These are phyloP conservation scores for Candolleomyces eurysporus DNA, from an alignment of 768 basidiomycete genomes.

Conservation along the genomic window DNA sequence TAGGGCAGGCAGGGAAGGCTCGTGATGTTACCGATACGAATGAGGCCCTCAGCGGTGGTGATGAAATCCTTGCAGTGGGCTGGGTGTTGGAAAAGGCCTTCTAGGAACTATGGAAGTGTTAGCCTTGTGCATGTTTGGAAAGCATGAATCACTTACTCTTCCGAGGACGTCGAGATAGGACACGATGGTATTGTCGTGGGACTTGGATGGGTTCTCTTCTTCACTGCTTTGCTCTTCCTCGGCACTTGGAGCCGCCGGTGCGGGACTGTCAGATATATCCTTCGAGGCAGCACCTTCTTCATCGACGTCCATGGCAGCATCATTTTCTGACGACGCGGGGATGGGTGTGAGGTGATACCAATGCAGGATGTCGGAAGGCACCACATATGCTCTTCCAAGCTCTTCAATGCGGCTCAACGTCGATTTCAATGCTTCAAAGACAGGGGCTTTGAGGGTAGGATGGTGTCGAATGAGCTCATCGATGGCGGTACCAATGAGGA, in stretches of 20 bases:
- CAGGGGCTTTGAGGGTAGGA: slow-evolving; percentile 75
- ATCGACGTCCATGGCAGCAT: slow-evolving; percentile 53
- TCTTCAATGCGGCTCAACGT: slow-evolving; percentile 74
- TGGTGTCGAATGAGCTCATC: slow-evolving; percentile 98
- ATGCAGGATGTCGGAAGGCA: slow-evolving; percentile 56
- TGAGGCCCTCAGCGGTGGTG: slow-evolving; percentile 65
- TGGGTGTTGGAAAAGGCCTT: slow-evolving; percentile 91
- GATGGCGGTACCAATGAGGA: slow-evolving; percentile 82
- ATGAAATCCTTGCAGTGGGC: slow-evolving; percentile 92
- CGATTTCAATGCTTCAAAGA: slow-evolving; percentile 74
- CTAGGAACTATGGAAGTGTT: slow-evolving; percentile 66
- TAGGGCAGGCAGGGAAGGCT: slow-evolving; percentile 85
- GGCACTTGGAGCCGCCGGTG: slow-evolving; percentile 8
- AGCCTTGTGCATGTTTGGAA: background rate
- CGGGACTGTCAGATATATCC: slow-evolving; percentile 4
- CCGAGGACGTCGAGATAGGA: slow-evolving; percentile 79
- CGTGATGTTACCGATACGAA: slow-evolving; percentile 72
- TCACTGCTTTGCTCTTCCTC: slow-evolving; percentile 22
- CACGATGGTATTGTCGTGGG: slow-evolving; percentile 74
- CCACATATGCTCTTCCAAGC: slow-evolving; percentile 58
- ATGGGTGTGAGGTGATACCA: slow-evolving; percentile 61
- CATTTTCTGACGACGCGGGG: slow-evolving; percentile 25
- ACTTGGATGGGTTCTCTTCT: slow-evolving; percentile 34
- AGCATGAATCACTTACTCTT: slow-evolving; percentile 47
- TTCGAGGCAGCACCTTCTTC: slow-evolving; percentile 15